Evolutionary conservation across 2,329 filamentous ascomycete genomes (phyloP), one percentile per base, ranked within the genome.

Genomic region (Penicillium sp.): DNA sequence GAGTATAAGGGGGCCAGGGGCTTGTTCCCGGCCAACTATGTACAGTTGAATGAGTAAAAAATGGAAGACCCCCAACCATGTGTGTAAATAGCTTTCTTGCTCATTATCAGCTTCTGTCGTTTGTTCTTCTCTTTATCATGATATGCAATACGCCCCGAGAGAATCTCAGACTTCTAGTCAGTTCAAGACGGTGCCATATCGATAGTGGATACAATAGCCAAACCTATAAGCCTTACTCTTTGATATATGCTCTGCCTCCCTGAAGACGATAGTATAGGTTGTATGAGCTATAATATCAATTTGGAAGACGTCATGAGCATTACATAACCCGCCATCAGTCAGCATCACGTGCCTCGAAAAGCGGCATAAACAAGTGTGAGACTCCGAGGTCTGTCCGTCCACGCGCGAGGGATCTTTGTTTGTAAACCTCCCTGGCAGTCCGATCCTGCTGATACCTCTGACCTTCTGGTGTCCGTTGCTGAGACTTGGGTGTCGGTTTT

Each of bases 1-100:
- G 87, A 90, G 68, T 96, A 89, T 75, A 82, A 87, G 26, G 92
- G 92, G 50, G 84, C 88, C 56, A 84, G 84, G 29, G 95, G 95
- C 60, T 82, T 99, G 46, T 99, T 99, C 85, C 79, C 79, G 10
- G 76, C 78, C n/a, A 80, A 80, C 63, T 81, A 81, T 59, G 79
- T 81, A 24, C 70, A 78, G 58, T 64, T 79, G 58, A 68, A 78
- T 54, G 64, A 73, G 54, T 65, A 54, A 59, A 31, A 33, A 9
- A 10, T 3, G 21, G 21, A 52, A 14, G 11, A 21, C 16, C 5
- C 13, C 14, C 13, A 43, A 37, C 9, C 19, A n/a, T 14, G n/a
- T 14, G 50, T 59, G 57, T 59, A 59, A 56, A 59, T 59, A 59
- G 52, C 49, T 33, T 37, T 24, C 13, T 44, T 35, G n/a, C 26